Percentiles rank a stretch among this genome's conserved stretches.
phyloP scores from a whole-genome alignment of 148 eudicot genomes.

The Amaranthus palmeri region DNA sequence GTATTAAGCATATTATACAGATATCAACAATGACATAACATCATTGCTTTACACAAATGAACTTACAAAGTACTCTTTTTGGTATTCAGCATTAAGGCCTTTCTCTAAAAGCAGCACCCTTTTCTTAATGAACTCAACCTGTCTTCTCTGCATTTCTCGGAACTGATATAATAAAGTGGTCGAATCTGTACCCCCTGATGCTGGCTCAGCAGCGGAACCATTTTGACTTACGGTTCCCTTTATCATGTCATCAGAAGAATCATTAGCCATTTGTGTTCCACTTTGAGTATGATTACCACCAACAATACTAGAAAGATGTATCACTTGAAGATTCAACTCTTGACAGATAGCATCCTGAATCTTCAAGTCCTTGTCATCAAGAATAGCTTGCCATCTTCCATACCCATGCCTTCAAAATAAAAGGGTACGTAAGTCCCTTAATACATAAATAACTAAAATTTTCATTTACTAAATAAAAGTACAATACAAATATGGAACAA shows the following conservation, averaged over 20 bases:
- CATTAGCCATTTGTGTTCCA: conserved; percentile 33
- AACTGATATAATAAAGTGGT: conserved; percentile 46
- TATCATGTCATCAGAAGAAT: conserved; percentile 33
- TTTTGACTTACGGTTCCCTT: conserved; percentile 41
- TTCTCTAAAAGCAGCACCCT: conserved; percentile 84
- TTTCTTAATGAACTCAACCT: conserved; percentile 85
- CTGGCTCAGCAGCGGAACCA: conserved; percentile 36
- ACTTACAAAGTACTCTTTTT: conserved; percentile 62
- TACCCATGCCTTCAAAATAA: conserved; percentile 69
- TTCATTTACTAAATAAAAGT: not conserved
- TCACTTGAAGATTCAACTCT: conserved; percentile 72
- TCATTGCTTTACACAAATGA: conserved; percentile 11
- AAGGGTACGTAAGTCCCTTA: not conserved
- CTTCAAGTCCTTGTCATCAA: conserved; percentile 76
- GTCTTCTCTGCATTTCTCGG: conserved; percentile 93
- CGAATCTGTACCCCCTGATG: conserved; percentile 41
- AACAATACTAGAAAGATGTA: conserved; percentile 45
- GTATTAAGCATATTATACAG: not conserved
- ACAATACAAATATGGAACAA: conserved; percentile 1
- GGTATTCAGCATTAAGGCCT: conserved; percentile 63
- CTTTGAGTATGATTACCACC: conserved; percentile 47
- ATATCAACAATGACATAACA: not conserved
- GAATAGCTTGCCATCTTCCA: conserved; percentile 97
- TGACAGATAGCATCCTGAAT: conserved; percentile 78
- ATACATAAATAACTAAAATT: too few species aligned